Evolutionary conservation across 2,329 filamentous ascomycete genomes (phyloP), one percentile per base, ranked within the genome.

Genomic region (Beauveria medogensis): DNA sequence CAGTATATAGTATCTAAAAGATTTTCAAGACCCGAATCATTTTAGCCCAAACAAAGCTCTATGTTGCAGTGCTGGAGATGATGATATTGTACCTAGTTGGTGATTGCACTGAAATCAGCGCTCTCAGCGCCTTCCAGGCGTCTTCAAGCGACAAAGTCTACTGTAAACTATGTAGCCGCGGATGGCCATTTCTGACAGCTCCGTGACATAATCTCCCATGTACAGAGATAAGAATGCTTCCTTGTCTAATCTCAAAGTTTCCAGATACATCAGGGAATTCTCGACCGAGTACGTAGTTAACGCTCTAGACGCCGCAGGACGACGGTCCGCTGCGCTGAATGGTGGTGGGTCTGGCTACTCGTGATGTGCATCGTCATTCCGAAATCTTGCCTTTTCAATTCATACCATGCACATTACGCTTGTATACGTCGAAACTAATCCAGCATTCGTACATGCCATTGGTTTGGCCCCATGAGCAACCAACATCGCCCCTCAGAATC

Each of bases 391-490:
- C 3, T 18, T 51, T 22, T 7, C 28, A 24, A 58, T 47, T 30
- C 34, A 30, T 22, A 22, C 44, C 44, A 50, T 50, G 22, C 55
- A 58, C 9, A 48, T 4, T 3, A 48, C 20, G 37, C 18, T 47
- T 6, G 2, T n/a, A 8, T 44, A 12, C 5, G 9, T 16, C 22
- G 12, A 14, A 34, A n/a, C 24, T 10, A 16, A 20, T 47, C 12
- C 9, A 24, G 14, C 8, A 40, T 16, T 26, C n/a, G n/a, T n/a
- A 26, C 6, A 48, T 22, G 18, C 12, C 37, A 26, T 37, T n/a
- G 59, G 50, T 3, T 12, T 37, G 63, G 53, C 8, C 62, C 40
- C 56, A 63, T 20, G 64, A 65, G 24, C 66, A 66, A 57, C 18
- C 56, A 59, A 46, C n/a, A 24, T n/a, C 47, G 56, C 37, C n/a